Evolutionary conservation across 768 basidiomycete genomes (phyloP), one percentile per base, ranked within the genome.

Genomic region (Boletus eberwhitei): DNA sequence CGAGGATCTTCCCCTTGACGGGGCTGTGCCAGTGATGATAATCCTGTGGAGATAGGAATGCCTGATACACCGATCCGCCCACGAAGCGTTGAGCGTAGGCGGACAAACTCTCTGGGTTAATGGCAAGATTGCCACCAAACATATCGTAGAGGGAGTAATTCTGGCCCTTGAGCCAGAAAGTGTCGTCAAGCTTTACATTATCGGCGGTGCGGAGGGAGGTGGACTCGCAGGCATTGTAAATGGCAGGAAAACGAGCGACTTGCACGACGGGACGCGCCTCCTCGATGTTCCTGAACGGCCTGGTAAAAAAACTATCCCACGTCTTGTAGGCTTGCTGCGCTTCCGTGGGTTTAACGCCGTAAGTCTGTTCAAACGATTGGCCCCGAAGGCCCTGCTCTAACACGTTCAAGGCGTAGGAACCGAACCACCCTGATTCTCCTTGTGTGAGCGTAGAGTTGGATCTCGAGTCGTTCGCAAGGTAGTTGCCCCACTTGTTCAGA

Each of bases 161-260:
- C 58, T 85, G 73, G 8, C 71, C 75, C 61, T 86, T 86, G 66
- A 84, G 65, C 82, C 82, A 86, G 68, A 86, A 85, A 21, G 62
- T 62, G 42, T 83, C 81, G 8, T 68, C 58, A 4, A 58, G 63
- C 41, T 79, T 57, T 36, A 82, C 75, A 43, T 78, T 59, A 24
- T 48, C 13, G 68, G 56, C 72, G 65, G 17, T 46, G 40, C 47
- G 47, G 62, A 79, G 75, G 11, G 77, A 59, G 8, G 65, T 73
- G 26, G 79, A 80, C 59, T 86, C 85, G 73, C 84, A 86, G 2
- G 78, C 73, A 61, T 73, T 79, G 56, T 68, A 70, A 51, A 85
- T 69, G 54, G 80, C 26, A 29, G 19, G 16, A 6, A 39, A 22
- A 29, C 19, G 14, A 0, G 5, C 11, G 12, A 43, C 38, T 6